A percentile compares a stretch with the other conserved stretches of the same genome.
phyloP scores from a whole-genome alignment of 208 protist genomes.

The Trypanosoma cruzi region DNA sequence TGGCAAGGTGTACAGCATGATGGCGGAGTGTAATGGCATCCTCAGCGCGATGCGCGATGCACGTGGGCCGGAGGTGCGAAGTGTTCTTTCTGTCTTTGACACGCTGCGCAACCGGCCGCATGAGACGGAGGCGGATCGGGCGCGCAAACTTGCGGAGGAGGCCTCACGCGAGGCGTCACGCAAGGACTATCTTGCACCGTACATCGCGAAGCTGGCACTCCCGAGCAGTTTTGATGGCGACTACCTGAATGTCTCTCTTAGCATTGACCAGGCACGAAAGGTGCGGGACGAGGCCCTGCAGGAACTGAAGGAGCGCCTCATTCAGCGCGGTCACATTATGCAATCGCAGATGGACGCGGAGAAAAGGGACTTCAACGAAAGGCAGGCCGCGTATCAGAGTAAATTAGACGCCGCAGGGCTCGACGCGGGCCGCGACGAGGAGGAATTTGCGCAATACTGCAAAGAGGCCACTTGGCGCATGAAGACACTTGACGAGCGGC shows the following conservation, averaged over 20 bases:
- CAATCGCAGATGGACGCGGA: conserved; percentile 87
- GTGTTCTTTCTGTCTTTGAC: conserved; percentile 76
- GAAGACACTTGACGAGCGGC: conserved; percentile 89
- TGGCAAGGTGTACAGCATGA: conserved; percentile 51
- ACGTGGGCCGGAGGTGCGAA: neutral
- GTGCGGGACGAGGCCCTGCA: conserved; percentile 84
- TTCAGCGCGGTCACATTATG: conserved; percentile 92
- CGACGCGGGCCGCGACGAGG: conserved; percentile 69
- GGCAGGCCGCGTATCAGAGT: conserved; percentile 78
- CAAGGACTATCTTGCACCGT: conserved; percentile 90
- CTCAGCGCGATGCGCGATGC: conserved; percentile 38
- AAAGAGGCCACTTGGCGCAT: conserved; percentile 92
- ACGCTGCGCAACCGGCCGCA: conserved; percentile 88
- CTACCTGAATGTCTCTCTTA: conserved; percentile 71
- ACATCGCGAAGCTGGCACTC: conserved; percentile 85
- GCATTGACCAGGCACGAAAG: conserved; percentile 73
- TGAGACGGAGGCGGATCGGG: conserved; percentile 82
- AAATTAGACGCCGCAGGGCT: conserved; percentile 61
- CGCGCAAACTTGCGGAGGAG: conserved; percentile 67
- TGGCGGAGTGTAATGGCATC: conserved; percentile 65
- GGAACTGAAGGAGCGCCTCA: conserved; percentile 90
- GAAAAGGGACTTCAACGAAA: conserved; percentile 82
- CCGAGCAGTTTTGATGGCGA: conserved; percentile 70
- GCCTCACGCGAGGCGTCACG: conserved; percentile 72
- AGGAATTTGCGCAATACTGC: conserved; percentile 86